Evolutionary conservation across 768 basidiomycete genomes (phyloP).

Genomic region (Podaxis sp.): DNA sequence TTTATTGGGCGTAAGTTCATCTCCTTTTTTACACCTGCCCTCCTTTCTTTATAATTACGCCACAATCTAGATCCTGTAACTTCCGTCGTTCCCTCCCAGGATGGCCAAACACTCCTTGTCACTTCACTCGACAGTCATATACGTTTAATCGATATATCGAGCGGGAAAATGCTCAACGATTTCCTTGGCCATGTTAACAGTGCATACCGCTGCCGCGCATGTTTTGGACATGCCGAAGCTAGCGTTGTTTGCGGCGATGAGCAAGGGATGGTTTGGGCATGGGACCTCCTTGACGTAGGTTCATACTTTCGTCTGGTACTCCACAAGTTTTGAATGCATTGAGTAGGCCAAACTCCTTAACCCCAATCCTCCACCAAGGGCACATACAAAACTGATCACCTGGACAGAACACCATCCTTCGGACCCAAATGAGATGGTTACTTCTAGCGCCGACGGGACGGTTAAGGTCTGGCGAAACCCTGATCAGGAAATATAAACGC

Average conservation of each 20-base stretch:
- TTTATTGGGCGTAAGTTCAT: constrained; percentile 77
- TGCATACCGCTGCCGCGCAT: constrained; percentile 75
- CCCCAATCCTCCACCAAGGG: constrained; percentile 71
- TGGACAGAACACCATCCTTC: constrained; percentile 91
- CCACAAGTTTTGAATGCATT: constrained; percentile 8
- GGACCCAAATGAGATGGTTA: constrained; percentile 79
- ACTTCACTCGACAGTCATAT: constrained; percentile 81
- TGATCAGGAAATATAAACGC: constrained; percentile 12
- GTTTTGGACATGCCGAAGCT: constrained; percentile 82
- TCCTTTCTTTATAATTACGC: constrained; percentile 8
- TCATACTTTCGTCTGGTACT: constrained; percentile 1
- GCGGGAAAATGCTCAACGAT: constrained; percentile 81
- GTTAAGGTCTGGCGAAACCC: constrained; percentile 83
- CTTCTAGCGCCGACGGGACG: constrained; percentile 87
- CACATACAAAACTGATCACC: constrained; percentile 80
- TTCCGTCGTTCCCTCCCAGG: constrained; percentile 74
- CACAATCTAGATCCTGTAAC: constrained; percentile 72
- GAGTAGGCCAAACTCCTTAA: constrained; percentile 63
- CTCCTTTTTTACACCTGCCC: neutral
- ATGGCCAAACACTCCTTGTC: constrained; percentile 76
- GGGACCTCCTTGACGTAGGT: constrained; percentile 86
- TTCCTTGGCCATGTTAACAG: constrained; percentile 75
- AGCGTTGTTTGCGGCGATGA: constrained; percentile 87
- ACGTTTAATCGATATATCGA: constrained; percentile 78
- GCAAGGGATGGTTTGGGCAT: constrained; percentile 82